Evolutionary conservation across 179 eudicot species (phyloP), one percentile per base, ranked within the genome.

Genomic region (Spergularia azorica): DNA sequence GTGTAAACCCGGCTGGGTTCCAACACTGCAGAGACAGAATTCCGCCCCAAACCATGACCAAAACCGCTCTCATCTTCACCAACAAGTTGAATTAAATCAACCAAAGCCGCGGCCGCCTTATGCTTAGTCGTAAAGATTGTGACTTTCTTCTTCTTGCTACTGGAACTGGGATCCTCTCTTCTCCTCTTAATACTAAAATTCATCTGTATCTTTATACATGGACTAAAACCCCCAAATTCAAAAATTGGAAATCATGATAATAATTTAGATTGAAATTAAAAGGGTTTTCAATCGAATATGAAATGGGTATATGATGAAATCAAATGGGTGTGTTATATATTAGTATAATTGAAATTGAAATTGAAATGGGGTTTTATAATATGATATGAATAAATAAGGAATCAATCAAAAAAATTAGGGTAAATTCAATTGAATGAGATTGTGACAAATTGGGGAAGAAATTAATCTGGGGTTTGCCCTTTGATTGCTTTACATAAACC

Each of bases 1-100:
- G 93, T 89, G 81, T 84, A 87, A 13, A 85, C 79, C 61, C 67
- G 74, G 38, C 73, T 66, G 9, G 95, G 90, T 66, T 86, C 68
- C 0, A 92, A 85, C 55, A 75, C 55, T 11, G 86, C 76, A 1
- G 84, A 82, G 7, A 82, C 57, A 21, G 58, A 77, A 26, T 79
- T 48, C 12, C 62, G 46, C 17, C 81, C 72, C 2, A 77, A 12
- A 6, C 64, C 67, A 7, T 56, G 11, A 55, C 39, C 72, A 38
- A n/a, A 64, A 73, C 43, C 73, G 2, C 46, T 72, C 55, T 46
- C 51, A 77, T 73, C 14, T n/a, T 78, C 73, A 58, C 61, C 41
- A 69, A 0, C 65, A 68, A 48, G 50, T 63, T 75, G 72, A 71
- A 80, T 70, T 71, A 85, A 62, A 72, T 83, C 84, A 75, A 85